Conservation (phyloP, 768 basidiomycete species). For the Lentinula detonsa region DNA sequence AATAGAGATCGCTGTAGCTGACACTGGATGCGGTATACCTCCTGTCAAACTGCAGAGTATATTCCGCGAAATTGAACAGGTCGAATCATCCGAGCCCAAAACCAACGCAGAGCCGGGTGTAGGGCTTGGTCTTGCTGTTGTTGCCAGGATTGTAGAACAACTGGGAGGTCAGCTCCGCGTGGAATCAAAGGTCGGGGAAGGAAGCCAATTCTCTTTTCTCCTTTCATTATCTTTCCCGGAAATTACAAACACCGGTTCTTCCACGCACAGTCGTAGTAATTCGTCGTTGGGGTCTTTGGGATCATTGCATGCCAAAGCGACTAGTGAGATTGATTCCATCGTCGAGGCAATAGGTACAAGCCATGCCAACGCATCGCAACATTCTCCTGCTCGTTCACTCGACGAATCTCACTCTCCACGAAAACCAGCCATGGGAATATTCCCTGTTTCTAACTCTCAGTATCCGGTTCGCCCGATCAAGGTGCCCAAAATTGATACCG, state of each 20-base stretch:
- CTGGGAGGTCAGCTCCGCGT: conserved; percentile 75
- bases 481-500: conserved; percentile 20
- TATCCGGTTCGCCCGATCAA: conserved; percentile 29
- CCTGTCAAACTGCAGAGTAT: conserved; percentile 63
- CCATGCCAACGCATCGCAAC: conserved; percentile 15
- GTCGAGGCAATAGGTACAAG: conserved; percentile 42
- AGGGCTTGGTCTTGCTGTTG: conserved; percentile 73
- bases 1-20: conserved; percentile 65
- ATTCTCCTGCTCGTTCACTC: background rate
- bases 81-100: conserved; percentile 46
- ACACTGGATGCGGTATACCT: conserved; percentile 71
- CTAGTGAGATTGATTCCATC: conserved; percentile 34
- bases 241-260: background rate
- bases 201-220: conserved; percentile 68
- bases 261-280: background rate
- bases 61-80: conserved; percentile 76
- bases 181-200: conserved; percentile 60
- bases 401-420: background rate
- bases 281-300: conserved; percentile 1
- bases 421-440: conserved; percentile 11
- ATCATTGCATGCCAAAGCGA: background rate
- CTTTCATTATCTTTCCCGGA: conserved; percentile 45
- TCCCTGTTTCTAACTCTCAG: conserved; percentile 20
- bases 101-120: conserved; percentile 34
- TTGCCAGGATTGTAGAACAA: conserved; percentile 75